Evolutionary conservation across 495 filamentous ascomycete species (phyloP).

Genomic region (Penicillium ucsense): DNA sequence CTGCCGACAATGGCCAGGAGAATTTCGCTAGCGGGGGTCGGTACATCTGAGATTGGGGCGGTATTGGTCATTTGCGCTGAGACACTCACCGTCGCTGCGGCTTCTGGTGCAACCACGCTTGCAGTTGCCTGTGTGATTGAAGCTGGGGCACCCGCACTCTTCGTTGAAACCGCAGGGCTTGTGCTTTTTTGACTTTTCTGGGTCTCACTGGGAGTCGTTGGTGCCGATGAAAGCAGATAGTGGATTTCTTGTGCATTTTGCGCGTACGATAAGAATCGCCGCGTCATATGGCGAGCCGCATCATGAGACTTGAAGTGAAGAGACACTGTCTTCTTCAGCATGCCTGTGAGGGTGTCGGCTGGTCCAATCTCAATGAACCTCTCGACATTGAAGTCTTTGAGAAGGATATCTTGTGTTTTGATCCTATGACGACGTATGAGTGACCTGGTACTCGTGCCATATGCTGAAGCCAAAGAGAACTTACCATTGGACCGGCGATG

Average conservation of each 20-base stretch:
- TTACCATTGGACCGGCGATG: constrained; percentile 77
- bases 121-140: constrained; percentile 40
- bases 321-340: constrained; percentile 91
- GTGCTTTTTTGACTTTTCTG: constrained; percentile 28
- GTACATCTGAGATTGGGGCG: constrained; percentile 83
- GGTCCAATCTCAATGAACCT: constrained; percentile 95
- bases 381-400: constrained; percentile 89
- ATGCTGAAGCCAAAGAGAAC: neutral
- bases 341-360: constrained; percentile 89
- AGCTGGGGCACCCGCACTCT: constrained; percentile 46
- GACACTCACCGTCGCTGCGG: neutral
- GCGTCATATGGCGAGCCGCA: constrained; percentile 85
- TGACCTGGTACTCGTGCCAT: neutral
- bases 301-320: constrained; percentile 98
- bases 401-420: constrained; percentile 98
- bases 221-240: constrained; percentile 83
- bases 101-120: constrained; percentile 39
- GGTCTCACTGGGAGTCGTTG: constrained; percentile 19
- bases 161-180: constrained; percentile 38
- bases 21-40: constrained; percentile 79
- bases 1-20: constrained; percentile 85
- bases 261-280: constrained; percentile 97
- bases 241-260: constrained; percentile 99
- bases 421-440: constrained; percentile 43
- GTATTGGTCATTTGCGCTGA: constrained; percentile 41